phyloP scores from a whole-genome alignment of 495 filamentous ascomycete genomes.

The Trichodelitschia bisporula region DNA sequence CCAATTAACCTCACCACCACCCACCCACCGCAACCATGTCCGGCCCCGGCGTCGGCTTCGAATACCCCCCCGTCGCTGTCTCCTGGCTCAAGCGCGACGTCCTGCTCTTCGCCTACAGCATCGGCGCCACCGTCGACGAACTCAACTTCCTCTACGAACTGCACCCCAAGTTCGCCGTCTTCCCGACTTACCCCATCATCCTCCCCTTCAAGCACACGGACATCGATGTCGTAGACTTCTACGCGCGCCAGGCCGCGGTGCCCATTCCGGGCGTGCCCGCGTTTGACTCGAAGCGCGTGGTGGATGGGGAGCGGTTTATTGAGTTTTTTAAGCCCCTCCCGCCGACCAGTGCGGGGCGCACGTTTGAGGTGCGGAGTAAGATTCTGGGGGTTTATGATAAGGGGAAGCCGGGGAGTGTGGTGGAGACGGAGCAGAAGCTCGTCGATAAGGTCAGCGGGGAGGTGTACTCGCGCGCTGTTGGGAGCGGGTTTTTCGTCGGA shows the following conservation, averaged over 20 bases:
- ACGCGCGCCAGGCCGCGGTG: slow-evolving; percentile 29
- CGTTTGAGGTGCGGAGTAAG: slow-evolving; percentile 55
- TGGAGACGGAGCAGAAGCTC: slow-evolving; percentile 56
- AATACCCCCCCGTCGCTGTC: slow-evolving; percentile 47
- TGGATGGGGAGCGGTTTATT: slow-evolving; percentile 70
- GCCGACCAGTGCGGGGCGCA: slow-evolving; percentile 38
- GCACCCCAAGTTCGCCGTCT: slow-evolving; percentile 58
- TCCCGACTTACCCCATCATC: slow-evolving; percentile 69
- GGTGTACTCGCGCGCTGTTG: slow-evolving; percentile 41
- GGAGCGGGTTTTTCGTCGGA: slow-evolving; percentile 53
- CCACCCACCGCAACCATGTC: too few species aligned
- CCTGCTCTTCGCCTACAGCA: slow-evolving; percentile 68
- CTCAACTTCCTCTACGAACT: slow-evolving; percentile 80
- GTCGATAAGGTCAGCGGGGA: slow-evolving; percentile 46
- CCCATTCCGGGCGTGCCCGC: slow-evolving; percentile 54
- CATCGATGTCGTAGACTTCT: slow-evolving; percentile 70
- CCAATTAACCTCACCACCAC: too few species aligned
- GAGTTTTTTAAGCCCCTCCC: slow-evolving; percentile 59
- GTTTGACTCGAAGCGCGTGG: slow-evolving; percentile 46
- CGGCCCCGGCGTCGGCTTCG: slow-evolving; percentile 46
- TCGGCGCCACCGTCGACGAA: slow-evolving; percentile 63
- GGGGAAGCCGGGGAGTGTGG: slow-evolving; percentile 57
- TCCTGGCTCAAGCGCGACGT: slow-evolving; percentile 71
- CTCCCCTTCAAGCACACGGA: slow-evolving; percentile 63
- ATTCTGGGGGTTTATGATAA: slow-evolving; percentile 82